Evolutionary conservation across 192 early-diverging fungal genomes (phyloP).

Genomic region (Gamsiella multidivaricata): DNA sequence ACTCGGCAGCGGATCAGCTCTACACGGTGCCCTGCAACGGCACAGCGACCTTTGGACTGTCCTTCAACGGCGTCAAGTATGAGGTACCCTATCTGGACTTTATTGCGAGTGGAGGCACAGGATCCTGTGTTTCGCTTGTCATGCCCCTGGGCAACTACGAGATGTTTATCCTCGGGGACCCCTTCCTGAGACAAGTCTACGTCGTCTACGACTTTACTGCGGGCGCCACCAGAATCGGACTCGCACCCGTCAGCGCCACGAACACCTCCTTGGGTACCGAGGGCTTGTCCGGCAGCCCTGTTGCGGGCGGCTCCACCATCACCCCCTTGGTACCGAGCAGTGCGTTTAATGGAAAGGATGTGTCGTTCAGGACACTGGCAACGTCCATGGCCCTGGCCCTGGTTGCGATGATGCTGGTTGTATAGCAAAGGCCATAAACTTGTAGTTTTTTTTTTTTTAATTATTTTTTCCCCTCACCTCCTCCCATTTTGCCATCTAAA

Average conservation of each 20-base stretch:
- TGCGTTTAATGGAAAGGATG: background rate
- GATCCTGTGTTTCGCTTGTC: constrained; percentile 33
- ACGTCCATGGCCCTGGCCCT: too few relatives aligned
- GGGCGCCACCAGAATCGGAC: constrained; percentile 33
- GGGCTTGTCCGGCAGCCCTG: constrained; percentile 35
- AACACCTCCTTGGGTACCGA: constrained; percentile 22
- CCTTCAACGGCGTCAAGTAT: constrained; percentile 42
- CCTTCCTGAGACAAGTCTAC: constrained; percentile 49
- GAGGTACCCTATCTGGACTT: constrained; percentile 41
- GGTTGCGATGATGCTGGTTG: too few relatives aligned
- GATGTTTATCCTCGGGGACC: constrained; percentile 50
- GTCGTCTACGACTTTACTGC: constrained; percentile 48
- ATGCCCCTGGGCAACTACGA: constrained; percentile 46
- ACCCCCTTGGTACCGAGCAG: background rate
- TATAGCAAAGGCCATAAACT: too few relatives aligned
- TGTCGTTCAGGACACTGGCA: too few relatives aligned
- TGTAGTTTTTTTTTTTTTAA: too few relatives aligned
- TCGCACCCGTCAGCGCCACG: constrained; percentile 27
- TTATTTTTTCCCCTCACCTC: too few relatives aligned
- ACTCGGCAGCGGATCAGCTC: constrained; percentile 5
- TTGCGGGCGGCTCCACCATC: constrained; percentile 28
- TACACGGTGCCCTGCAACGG: constrained; percentile 41
- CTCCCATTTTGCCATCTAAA: too few relatives aligned
- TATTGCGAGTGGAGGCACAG: constrained; percentile 18
- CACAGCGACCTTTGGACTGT: constrained; percentile 29